These are phyloP conservation scores for Pseudogymnoascus sp. DNA, from an alignment of 2,329 filamentous ascomycete species.

Conservation along the genomic window DNA sequence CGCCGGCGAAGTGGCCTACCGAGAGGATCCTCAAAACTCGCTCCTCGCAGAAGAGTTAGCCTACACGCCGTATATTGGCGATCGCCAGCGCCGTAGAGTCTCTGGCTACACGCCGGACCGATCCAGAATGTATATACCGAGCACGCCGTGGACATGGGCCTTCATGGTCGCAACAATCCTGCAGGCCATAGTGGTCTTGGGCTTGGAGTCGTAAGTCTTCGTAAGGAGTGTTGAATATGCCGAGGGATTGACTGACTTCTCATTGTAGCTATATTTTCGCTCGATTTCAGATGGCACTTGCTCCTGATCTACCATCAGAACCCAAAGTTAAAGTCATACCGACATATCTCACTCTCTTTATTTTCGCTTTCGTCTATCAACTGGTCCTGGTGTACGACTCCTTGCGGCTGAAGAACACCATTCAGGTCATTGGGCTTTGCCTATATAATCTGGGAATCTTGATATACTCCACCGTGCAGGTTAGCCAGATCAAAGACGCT, in stretches of 20 bases:
- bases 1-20: conserved; percentile 40
- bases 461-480: conserved; percentile 88
- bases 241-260: neutral
- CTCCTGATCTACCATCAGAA: conserved; percentile 39
- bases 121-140: conserved; percentile 65
- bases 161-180: conserved; percentile 68
- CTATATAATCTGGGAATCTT: conserved; percentile 86
- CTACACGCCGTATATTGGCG: conserved; percentile 30
- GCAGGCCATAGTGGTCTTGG: conserved; percentile 75
- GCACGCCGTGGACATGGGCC: conserved; percentile 78
- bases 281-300: conserved; percentile 64
- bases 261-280: conserved; percentile 73
- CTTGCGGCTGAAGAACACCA: conserved; percentile 90
- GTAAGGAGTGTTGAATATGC: neutral
- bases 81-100: conserved; percentile 26
- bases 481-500: conserved; percentile 78
- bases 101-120: conserved; percentile 13
- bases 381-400: conserved; percentile 88
- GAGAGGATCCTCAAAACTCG: conserved; percentile 40
- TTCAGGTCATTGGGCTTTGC: conserved; percentile 93
- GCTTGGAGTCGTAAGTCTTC: conserved; percentile 71
- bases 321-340: conserved; percentile 52
- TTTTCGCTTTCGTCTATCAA: conserved; percentile 94
- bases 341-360: conserved; percentile 92
- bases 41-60: conserved; percentile 35